Evolutionary conservation across 768 basidiomycete genomes (phyloP), one percentile per base, ranked within the genome.

Genomic region (Psilocybe tampanensis): DNA sequence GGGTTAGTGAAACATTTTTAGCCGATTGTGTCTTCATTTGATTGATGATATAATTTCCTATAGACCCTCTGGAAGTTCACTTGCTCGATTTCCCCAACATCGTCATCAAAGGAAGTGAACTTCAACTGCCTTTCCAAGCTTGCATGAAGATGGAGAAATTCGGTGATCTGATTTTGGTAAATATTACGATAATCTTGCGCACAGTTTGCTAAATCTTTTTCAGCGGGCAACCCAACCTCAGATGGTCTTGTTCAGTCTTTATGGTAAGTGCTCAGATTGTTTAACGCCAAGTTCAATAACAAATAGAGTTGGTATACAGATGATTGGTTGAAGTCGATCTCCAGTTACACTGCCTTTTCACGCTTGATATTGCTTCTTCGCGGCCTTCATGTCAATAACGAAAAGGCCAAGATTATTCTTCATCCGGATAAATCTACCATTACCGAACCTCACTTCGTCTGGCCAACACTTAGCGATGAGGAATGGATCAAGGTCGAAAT

Each of bases 121-220:
- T 99, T 47, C 97, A 99, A 67, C 78, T 98, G 55, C 97, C 97
- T 0, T 99, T 99, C 95, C 96, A 98, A 75, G 96, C 97, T 15
- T 96, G 95, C 65, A 95, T 99, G 93, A 98, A 98, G 81, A 95
- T 98, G 90, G 97, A 99, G 83, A 98, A 98, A 75, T 98, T 99
- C 64, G 97, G 97, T 77, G 97, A 99, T 71, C 79, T 99, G 60
- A 98, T 98, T 62, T 72, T 98, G 70, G 89, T 88, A 68, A 50
- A 80, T 29, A 17, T 32, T 23, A 19, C 21, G 29, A 29, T 33
- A 52, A 43, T 8, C 15, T 24, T 36, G 2, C 43, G 36, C 53
- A 32, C 42, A 43, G 2, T 58, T 51, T 54, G 54, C 58, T 60
- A 13, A 39, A 5, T 39, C n/a, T 21, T 5, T 47, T 39, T 13